A percentile compares a stretch with the other conserved stretches of the same genome.
phyloP scores from a whole-genome alignment of 1,284 basidiomycete species.

The Coriolopsis trogii region DNA sequence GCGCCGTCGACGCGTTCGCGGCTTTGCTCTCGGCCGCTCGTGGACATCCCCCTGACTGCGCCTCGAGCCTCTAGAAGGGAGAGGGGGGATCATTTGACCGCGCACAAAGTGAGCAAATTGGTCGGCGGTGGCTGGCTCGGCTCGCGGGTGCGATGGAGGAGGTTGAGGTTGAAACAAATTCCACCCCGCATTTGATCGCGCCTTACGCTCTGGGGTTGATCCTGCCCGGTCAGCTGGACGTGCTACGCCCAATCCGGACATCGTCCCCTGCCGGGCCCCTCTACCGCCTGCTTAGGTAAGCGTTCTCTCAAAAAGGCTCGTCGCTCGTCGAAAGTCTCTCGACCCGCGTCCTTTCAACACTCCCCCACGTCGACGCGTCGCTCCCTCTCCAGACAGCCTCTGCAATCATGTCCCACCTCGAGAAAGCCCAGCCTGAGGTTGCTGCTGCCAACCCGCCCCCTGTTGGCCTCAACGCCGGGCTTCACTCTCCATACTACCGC shows the following conservation, averaged over 20 bases:
- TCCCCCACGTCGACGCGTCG: constrained; percentile 9
- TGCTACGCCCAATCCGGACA: constrained; percentile 16
- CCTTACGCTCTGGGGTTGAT: constrained; percentile 8
- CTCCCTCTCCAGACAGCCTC: constrained; percentile 10
- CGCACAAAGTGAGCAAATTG: too few relatives aligned
- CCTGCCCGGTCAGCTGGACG: constrained; percentile 17
- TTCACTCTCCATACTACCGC: constrained; percentile 19
- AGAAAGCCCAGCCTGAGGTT: constrained; percentile 26
- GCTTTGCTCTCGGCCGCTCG: neutral
- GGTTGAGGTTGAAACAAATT: constrained; percentile 1
- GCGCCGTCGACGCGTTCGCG: neutral
- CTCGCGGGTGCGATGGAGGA: constrained; percentile 11
- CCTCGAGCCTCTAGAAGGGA: too few relatives aligned
- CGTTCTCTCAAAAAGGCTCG: constrained; percentile 19
- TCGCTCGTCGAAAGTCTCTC: neutral
- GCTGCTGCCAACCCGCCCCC: constrained; percentile 21
- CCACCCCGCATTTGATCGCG: constrained; percentile 16
- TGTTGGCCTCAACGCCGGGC: constrained; percentile 5
- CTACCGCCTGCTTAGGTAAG: constrained; percentile 20
- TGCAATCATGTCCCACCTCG: constrained; percentile 25
- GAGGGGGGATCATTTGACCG: neutral
- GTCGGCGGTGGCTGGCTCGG: constrained; percentile 2
- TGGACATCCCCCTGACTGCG: too few relatives aligned
- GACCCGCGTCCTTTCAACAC: constrained; percentile 12
- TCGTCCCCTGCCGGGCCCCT: constrained; percentile 4